Evolutionary conservation across 352 stramenopile species (phyloP).

Genomic region (Pythium sp.): DNA sequence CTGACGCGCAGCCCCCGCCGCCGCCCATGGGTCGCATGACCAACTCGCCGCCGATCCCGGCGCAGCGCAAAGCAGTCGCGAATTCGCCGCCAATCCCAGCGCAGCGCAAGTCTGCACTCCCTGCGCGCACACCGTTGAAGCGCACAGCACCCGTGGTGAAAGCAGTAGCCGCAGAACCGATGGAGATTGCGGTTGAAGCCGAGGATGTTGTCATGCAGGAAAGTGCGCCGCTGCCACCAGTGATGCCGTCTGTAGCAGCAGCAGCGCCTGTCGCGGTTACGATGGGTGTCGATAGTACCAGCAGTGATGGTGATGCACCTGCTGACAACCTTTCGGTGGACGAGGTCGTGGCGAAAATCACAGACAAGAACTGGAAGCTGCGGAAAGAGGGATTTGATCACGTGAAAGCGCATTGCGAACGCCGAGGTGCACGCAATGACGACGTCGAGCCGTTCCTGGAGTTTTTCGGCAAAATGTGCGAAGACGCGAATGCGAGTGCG

Average conservation of each 20-base stretch:
- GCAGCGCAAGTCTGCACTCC: slow-evolving; percentile 10
- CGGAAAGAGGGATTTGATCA: slow-evolving; percentile 81
- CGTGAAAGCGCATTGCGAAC: slow-evolving; percentile 64
- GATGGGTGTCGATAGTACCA: slow-evolving; percentile 4
- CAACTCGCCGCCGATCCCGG: slow-evolving; percentile 40
- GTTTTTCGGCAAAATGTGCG: slow-evolving; percentile 77
- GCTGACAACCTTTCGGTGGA: slow-evolving; percentile 38
- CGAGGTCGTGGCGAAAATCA: slow-evolving; percentile 47
- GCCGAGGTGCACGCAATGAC: slow-evolving; percentile 33
- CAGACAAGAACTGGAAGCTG: slow-evolving; percentile 87
- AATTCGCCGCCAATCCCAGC: slow-evolving; percentile 31
- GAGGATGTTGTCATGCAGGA: slow-evolving; percentile 29
- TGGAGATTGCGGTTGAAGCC: slow-evolving; percentile 14
- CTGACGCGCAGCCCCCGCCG: slow-evolving; percentile 22
- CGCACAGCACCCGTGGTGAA: background rate
- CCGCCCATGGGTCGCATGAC: slow-evolving; percentile 27
- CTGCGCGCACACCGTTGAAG: slow-evolving; percentile 7
- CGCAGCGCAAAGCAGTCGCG: slow-evolving; percentile 14
- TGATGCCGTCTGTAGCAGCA: slow-evolving; percentile 1
- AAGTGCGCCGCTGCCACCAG: slow-evolving; percentile 3
- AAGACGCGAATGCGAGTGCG: slow-evolving; percentile 78
- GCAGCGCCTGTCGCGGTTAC: slow-evolving; percentile 13
- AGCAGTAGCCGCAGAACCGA: slow-evolving; percentile 1
- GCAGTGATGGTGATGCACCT: background rate
- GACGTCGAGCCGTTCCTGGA: slow-evolving; percentile 53